Base-by-base conservation (phyloP, 1,284 basidiomycete species). In the Tylopilus microsporus region DNA sequence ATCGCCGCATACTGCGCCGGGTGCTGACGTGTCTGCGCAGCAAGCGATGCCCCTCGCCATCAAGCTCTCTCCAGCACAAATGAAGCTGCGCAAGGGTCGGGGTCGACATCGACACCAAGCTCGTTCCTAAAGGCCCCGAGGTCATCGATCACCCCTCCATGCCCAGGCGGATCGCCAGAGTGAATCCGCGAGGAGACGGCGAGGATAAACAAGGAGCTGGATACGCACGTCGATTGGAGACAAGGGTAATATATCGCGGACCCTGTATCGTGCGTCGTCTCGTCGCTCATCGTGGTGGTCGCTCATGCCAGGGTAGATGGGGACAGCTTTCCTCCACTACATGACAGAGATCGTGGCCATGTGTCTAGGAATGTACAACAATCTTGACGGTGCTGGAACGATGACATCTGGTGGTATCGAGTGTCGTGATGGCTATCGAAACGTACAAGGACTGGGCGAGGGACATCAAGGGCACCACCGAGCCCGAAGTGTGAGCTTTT, bases 351-450 rank as follows among this genome's bases (percentile, higher is more conserved):
- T 98, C 49, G 93, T 99, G 48, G 79, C 90, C n/a, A 98, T 98
- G 91, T 91, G 90, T 63, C 79, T 98, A 50, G 81, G 83, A 59
- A 81, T 96, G 77, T 97, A 91, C 77, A 89, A 93, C 70, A 87
- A 90, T 63, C 89, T 91, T 2, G 77, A 82, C 50, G 91, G 90
- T 11, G 93, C 92, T 3, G 96, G 96, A 15, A 88, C 88, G 1
- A 98, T 94, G 67, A 98, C 96, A 1, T 91, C 90, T 0, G 96
- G 96, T 21, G 96, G 97, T 3, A 99, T 96, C 0, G 96, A 99
- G 73, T 94, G 98, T 99, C 67, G 77, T 96, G 55, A 93, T 95
- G 93, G 86, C 94, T 5, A 84, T 94, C 66, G 96, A 98, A 77
- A 90, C 94, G 0, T 87, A 98, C 74, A 85, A 95, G 34, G 94